Percentiles rank a stretch among this genome's conserved stretches.
phyloP scores from a whole-genome alignment of 331 rosid species.

The Quercus lobata region DNA sequence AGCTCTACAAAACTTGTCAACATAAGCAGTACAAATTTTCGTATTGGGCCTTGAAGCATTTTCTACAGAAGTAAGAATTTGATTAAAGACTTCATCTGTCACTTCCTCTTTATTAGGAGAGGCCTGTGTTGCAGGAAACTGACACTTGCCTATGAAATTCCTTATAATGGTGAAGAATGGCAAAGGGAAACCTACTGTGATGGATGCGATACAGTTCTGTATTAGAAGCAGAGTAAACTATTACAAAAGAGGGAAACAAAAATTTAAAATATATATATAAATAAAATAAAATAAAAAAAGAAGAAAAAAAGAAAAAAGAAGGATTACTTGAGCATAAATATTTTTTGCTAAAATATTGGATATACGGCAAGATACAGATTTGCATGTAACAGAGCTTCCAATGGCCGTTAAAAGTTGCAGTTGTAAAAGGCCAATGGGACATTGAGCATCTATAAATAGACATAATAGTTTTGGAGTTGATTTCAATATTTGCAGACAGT shows the following conservation, averaged over 20 bases:
- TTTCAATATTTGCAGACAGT: too few relatives aligned
- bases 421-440: too few relatives aligned
- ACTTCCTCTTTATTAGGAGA: slow-evolving; percentile 33
- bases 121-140: slow-evolving; percentile 34
- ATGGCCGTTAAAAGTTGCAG: too few relatives aligned
- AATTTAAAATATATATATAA: too few relatives aligned
- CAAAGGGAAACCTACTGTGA: slow-evolving; percentile 9
- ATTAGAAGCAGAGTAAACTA: slow-evolving; percentile 1
- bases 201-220: slow-evolving; percentile 10
- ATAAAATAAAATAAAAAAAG: too few relatives aligned
- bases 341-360: not conserved
- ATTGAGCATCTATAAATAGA: too few relatives aligned
- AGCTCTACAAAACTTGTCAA: slow-evolving; percentile 32
- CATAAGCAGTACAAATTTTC: slow-evolving; percentile 21
- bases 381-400: too few relatives aligned
- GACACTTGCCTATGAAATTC: slow-evolving; percentile 24
- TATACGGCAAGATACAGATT: not conserved
- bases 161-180: slow-evolving; percentile 21
- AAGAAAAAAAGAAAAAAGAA: too few relatives aligned
- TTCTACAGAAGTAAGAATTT: slow-evolving; percentile 38
- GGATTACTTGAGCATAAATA: not conserved
- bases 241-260: not conserved
- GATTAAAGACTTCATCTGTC: slow-evolving; percentile 30
- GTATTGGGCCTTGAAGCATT: slow-evolving; percentile 22
- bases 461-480: too few relatives aligned